phyloP scores from a whole-genome alignment of 2,329 filamentous ascomycete species.

The Colletotrichum sp. region DNA sequence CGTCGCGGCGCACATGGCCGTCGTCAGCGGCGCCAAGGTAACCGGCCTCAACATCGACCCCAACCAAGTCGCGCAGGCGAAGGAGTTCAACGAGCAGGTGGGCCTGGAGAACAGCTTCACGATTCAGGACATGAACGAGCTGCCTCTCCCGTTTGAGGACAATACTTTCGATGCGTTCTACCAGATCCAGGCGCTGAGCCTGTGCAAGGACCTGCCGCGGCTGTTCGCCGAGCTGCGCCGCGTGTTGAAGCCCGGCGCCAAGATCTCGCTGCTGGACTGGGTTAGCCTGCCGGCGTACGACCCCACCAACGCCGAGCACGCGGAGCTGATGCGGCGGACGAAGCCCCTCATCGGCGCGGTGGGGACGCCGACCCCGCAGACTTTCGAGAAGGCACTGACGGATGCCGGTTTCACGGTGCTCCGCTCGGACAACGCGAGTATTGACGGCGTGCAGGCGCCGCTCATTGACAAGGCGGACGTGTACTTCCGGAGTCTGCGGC shows the following conservation, averaged over 20 bases:
- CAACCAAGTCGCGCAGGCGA: conserved; percentile 53
- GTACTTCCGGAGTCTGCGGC: conserved; percentile 57
- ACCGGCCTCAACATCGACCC: conserved; percentile 61
- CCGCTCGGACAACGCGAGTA: conserved; percentile 55
- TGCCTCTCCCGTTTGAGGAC: conserved; percentile 56
- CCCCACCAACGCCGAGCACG: conserved; percentile 48
- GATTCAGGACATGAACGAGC: conserved; percentile 55
- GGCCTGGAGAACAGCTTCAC: conserved; percentile 53
- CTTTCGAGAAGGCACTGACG: conserved; percentile 48
- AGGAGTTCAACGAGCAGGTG: conserved; percentile 45
- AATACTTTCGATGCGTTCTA: conserved; percentile 56
- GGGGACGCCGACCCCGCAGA: conserved; percentile 54
- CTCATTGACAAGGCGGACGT: conserved; percentile 59
- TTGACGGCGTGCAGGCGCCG: conserved; percentile 55
- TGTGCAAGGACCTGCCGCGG: conserved; percentile 51
- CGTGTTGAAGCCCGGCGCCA: conserved; percentile 54
- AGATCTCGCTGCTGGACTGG: conserved; percentile 58
- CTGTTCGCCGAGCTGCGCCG: conserved; percentile 55
- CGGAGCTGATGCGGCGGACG: conserved; percentile 56
- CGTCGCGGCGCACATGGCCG: conserved; percentile 59
- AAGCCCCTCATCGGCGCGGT: conserved; percentile 62
- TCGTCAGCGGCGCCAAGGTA: conserved; percentile 49
- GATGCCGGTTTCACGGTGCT: conserved; percentile 53
- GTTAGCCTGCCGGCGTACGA: conserved; percentile 56
- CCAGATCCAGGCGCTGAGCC: conserved; percentile 63